phyloP scores from a whole-genome alignment of 768 basidiomycete species.

The Hortiboletus flavorubellus region DNA sequence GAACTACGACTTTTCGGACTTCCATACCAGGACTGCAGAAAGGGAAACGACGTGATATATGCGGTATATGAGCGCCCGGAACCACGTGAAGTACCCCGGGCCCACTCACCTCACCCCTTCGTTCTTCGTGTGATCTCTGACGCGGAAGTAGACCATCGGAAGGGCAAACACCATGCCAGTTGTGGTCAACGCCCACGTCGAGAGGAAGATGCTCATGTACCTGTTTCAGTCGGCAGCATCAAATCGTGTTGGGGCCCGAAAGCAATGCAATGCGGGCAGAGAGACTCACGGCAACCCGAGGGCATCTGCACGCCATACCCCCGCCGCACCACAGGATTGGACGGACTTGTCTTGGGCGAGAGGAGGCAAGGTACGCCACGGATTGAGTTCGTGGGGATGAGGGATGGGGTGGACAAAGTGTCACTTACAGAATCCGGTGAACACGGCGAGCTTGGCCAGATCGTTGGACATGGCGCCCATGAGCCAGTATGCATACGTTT shows the following conservation, averaged over 20 bases:
- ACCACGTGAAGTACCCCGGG: neutral
- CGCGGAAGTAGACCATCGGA: slow-evolving; percentile 72
- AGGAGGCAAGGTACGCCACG: neutral
- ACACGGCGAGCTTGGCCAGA: slow-evolving; percentile 73
- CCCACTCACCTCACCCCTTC: slow-evolving; percentile 52
- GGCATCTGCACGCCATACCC: slow-evolving; percentile 69
- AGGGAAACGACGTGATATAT: neutral
- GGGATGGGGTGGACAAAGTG: neutral
- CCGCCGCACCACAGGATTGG: slow-evolving; percentile 72
- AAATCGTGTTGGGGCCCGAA: neutral
- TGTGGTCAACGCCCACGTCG: slow-evolving; percentile 67
- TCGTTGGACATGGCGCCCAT: slow-evolving; percentile 88
- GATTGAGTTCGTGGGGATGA: neutral
- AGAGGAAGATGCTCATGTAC: slow-evolving; percentile 72
- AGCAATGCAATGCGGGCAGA: neutral
- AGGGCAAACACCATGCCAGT: slow-evolving; percentile 63
- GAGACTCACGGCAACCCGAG: slow-evolving; percentile 56
- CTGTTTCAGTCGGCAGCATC: slow-evolving; percentile 11
- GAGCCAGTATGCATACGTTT: slow-evolving; percentile 79
- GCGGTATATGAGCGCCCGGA: neutral
- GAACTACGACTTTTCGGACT: neutral
- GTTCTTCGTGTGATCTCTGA: slow-evolving; percentile 52
- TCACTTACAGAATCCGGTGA: slow-evolving; percentile 76
- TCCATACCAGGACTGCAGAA: neutral
- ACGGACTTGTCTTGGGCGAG: slow-evolving; percentile 58